Evolutionary conservation across 345 rosid species (phyloP).

Genomic region (Rhodamnia argentea): DNA sequence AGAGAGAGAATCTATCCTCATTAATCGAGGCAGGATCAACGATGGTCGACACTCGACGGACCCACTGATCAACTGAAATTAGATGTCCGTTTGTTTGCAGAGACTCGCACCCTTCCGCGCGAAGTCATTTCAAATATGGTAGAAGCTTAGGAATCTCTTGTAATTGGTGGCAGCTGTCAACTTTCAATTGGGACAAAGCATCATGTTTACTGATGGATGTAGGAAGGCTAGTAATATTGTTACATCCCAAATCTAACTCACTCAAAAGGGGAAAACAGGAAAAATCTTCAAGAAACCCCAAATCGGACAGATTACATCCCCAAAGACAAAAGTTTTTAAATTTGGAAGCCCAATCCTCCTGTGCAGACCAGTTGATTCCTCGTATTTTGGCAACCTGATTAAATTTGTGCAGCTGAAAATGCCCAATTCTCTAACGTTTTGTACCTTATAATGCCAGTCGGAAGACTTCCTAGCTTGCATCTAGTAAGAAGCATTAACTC

Average conservation of each 20-base stretch:
- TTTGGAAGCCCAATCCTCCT: neutral
- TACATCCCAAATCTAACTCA: fast-evolving
- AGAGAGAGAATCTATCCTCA: no score
- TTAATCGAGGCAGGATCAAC: no score
- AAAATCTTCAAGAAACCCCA: neutral
- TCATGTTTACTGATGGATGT: neutral
- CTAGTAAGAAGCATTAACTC: fast-evolving
- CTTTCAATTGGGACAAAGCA: fast-evolving
- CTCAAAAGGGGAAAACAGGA: neutral
- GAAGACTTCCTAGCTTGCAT: fast-evolving
- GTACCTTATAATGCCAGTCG: neutral
- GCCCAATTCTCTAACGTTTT: fast-evolving
- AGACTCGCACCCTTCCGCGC: no score
- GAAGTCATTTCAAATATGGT: neutral
- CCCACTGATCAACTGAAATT: no score
- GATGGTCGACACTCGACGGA: no score
- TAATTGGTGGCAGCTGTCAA: no score
- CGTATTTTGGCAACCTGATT: neutral
- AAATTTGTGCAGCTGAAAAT: fast-evolving
- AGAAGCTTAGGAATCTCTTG: neutral
- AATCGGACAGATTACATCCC: fast-evolving
- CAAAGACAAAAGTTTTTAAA: fast-evolving
- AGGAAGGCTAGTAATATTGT: neutral
- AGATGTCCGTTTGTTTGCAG: neutral
- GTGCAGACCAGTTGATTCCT: neutral